Percentiles rank a stretch among this genome's conserved stretches.
Evolutionary conservation across 2,329 filamentous ascomycete genomes (phyloP).

Genomic region (Aspergillus calidoustus): DNA sequence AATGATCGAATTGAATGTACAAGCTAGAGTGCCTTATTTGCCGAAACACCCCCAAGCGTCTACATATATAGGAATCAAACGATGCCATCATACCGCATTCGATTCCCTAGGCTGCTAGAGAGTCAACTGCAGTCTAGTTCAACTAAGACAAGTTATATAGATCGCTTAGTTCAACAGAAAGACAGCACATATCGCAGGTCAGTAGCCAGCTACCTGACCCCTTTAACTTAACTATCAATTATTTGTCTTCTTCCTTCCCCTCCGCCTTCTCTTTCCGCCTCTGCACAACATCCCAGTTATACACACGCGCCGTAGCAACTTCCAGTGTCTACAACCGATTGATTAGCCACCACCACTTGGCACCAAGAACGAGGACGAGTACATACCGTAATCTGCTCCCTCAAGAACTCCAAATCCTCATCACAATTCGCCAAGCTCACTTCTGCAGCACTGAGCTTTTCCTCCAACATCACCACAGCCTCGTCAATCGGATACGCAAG

Average conservation of each 20-base stretch:
- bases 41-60: background rate
- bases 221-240: background rate
- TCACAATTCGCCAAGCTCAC: slow-evolving; percentile 84
- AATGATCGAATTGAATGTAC: background rate
- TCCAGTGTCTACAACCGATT: slow-evolving; percentile 79
- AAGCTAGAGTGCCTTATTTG: background rate
- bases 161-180: slow-evolving; percentile 4
- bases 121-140: background rate
- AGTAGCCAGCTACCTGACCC: slow-evolving; percentile 16
- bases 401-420: slow-evolving; percentile 92
- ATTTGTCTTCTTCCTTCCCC: slow-evolving; percentile 44
- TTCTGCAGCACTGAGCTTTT: slow-evolving; percentile 80
- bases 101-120: slow-evolving; percentile 12
- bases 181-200: slow-evolving; percentile 2
- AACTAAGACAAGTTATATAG: slow-evolving; percentile 2
- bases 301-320: slow-evolving; percentile 94
- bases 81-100: background rate
- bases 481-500: slow-evolving; percentile 89
- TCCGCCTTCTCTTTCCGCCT: slow-evolving; percentile 83
- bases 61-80: background rate
- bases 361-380: slow-evolving; percentile 3
- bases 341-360: slow-evolving; percentile 9
- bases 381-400: slow-evolving; percentile 92
- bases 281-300: slow-evolving; percentile 98
- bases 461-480: slow-evolving; percentile 75